Evolutionary conservation across 495 filamentous ascomycete species (phyloP).

Genomic region (Talaromyces trachyspermus): DNA sequence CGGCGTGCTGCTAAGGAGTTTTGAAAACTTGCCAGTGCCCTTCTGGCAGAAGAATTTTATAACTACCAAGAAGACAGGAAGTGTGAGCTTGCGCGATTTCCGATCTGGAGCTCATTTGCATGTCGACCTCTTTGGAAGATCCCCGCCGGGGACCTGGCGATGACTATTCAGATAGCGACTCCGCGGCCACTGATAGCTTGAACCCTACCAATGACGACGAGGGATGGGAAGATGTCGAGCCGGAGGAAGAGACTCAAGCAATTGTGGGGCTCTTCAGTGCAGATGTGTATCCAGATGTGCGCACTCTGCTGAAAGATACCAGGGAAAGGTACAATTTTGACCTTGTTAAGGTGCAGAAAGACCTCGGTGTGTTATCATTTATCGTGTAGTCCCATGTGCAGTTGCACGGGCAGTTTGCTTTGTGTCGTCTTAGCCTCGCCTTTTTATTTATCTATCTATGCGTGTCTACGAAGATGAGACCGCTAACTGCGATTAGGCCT

Average conservation of each 20-base stretch:
- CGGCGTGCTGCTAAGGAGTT: too few species aligned
- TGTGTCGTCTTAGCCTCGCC: too few species aligned
- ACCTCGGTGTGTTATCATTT: slow-evolving; percentile 45
- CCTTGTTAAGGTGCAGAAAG: slow-evolving; percentile 54
- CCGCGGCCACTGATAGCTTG: slow-evolving; percentile 37
- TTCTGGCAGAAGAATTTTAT: too few species aligned
- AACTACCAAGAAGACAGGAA: too few species aligned
- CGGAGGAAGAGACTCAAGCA: slow-evolving; percentile 55
- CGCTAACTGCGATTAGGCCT: slow-evolving; percentile 38
- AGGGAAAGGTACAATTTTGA: slow-evolving; percentile 68
- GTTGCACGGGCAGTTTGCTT: too few species aligned
- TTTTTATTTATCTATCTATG: background rate
- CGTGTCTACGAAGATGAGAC: background rate
- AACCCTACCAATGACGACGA: slow-evolving; percentile 49
- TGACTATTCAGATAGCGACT: slow-evolving; percentile 4
- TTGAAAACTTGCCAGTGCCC: too few species aligned
- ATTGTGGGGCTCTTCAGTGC: slow-evolving; percentile 68
- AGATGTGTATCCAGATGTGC: slow-evolving; percentile 55
- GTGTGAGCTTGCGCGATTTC: too few species aligned
- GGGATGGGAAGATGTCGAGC: slow-evolving; percentile 77
- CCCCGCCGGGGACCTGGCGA: slow-evolving; percentile 3
- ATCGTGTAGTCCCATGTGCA: too few species aligned
- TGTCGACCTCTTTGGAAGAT: slow-evolving; percentile 15
- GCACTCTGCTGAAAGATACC: slow-evolving; percentile 64
- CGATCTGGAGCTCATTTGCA: too few species aligned